A percentile compares a stretch with the other conserved stretches of the same genome.
These are phyloP conservation scores for Syncephalastrum racemosum DNA, from an alignment of 371 early-diverging fungal species.

Conservation along the genomic window DNA sequence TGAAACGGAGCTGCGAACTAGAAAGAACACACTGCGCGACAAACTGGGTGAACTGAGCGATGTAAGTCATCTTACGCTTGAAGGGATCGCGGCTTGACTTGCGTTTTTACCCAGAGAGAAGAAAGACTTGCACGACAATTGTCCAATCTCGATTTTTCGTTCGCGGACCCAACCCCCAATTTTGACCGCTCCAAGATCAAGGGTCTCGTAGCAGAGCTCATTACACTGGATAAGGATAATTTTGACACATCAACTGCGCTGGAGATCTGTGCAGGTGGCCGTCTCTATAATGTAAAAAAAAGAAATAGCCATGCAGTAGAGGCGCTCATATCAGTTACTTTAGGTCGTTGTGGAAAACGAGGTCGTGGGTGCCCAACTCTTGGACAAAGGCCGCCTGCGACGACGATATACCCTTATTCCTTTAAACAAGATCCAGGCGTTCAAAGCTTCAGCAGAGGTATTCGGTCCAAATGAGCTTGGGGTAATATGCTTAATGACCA, in stretches of 20 bases:
- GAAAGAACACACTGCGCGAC: constrained; percentile 32
- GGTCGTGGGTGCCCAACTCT: constrained; percentile 78
- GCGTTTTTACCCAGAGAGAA: constrained; percentile 31
- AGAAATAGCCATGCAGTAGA: not conserved
- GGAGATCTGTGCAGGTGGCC: constrained; percentile 93
- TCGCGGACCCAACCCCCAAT: constrained; percentile 69
- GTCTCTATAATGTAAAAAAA: constrained; percentile 78
- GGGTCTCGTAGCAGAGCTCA: constrained; percentile 90
- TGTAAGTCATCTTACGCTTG: constrained; percentile 19
- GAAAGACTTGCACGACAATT: constrained; percentile 50
- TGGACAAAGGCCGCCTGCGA: constrained; percentile 77
- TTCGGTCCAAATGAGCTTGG: not conserved
- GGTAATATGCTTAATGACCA: not conserved
- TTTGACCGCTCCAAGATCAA: constrained; percentile 90
- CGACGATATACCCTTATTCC: constrained; percentile 97
- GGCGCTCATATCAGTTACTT: not conserved
- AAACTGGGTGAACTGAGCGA: constrained; percentile 41
- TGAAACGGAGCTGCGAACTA: constrained; percentile 37
- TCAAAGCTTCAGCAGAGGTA: constrained; percentile 65
- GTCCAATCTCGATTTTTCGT: constrained; percentile 68
- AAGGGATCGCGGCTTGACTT: constrained; percentile 18
- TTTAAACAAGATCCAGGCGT: constrained; percentile 89
- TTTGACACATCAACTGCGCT: constrained; percentile 74
- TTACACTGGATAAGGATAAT: constrained; percentile 67
- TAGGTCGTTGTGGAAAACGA: constrained; percentile 95